Conservation (phyloP, 1,284 basidiomycete species). For the Trametes versicolor region DNA sequence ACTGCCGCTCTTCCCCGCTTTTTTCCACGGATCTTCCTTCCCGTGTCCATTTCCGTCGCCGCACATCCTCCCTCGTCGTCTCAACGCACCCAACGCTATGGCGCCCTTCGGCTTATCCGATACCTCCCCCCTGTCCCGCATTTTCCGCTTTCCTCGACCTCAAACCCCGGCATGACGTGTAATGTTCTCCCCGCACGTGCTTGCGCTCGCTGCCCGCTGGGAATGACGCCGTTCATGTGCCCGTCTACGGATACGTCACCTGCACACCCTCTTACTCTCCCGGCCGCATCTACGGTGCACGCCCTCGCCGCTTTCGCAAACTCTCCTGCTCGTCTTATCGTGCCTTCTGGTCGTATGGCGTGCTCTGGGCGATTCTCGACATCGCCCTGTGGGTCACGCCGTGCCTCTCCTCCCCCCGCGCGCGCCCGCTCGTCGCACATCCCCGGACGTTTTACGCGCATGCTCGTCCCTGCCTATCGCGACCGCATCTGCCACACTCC, state of each 20-base stretch:
- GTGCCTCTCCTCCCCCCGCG: constrained; percentile 18
- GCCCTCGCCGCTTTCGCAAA: constrained; percentile 9
- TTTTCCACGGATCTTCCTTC: constrained; percentile 34
- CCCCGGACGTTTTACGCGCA: constrained; percentile 27
- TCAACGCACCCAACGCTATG: constrained; percentile 25
- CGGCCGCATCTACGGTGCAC: constrained; percentile 18
- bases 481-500: constrained; percentile 25
- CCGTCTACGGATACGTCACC: constrained; percentile 32
- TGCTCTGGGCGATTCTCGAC: constrained; percentile 28
- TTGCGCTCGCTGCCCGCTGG: constrained; percentile 19
- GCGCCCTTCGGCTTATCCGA: constrained; percentile 30
- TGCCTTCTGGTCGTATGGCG: constrained; percentile 29
- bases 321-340: constrained; percentile 27
- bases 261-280: constrained; percentile 26
- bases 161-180: constrained; percentile 19
- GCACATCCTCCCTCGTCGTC: constrained; percentile 30
- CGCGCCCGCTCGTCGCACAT: constrained; percentile 28
- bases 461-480: constrained; percentile 38
- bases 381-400: constrained; percentile 23
- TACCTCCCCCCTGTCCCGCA: constrained; percentile 17
- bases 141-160: constrained; percentile 19
- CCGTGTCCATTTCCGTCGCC: constrained; percentile 26
- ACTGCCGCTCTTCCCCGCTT: constrained; percentile 31
- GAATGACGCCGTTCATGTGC: constrained; percentile 35
- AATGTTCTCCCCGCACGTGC: constrained; percentile 29